These are phyloP conservation scores for Nakazawaea holstii DNA, from an alignment of 805 yeast genomes.

Conservation along the genomic window DNA sequence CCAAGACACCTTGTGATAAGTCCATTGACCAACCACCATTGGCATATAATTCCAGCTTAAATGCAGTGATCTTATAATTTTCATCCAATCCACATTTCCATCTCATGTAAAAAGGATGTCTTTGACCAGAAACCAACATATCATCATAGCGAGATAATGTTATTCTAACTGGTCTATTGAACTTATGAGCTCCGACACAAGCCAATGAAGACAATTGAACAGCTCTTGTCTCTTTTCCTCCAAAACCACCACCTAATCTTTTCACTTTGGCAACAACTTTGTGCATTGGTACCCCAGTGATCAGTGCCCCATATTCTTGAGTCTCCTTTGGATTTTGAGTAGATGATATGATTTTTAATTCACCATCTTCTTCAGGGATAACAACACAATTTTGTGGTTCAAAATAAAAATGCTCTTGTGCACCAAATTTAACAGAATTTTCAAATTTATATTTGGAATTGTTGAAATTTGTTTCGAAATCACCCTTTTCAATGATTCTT, in stretches of 20 bases:
- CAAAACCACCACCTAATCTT: slow-evolving; percentile 45
- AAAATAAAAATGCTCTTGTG: slow-evolving; percentile 45
- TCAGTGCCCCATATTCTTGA: slow-evolving; percentile 36
- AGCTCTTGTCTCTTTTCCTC: slow-evolving; percentile 42
- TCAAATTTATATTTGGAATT: slow-evolving; percentile 27
- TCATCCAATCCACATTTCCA: slow-evolving; percentile 39
- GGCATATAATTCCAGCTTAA: slow-evolving; percentile 33
- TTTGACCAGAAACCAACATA: slow-evolving; percentile 39
- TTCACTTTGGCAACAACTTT: slow-evolving; percentile 35
- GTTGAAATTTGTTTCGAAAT: slow-evolving; percentile 32
- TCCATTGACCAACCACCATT: slow-evolving; percentile 47
- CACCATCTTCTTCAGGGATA: slow-evolving; percentile 42
- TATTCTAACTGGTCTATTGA: slow-evolving; percentile 36
- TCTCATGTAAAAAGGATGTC: slow-evolving; percentile 40
- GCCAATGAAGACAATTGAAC: slow-evolving; percentile 33
- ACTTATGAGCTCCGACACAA: slow-evolving; percentile 37
- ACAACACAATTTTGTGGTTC: slow-evolving; percentile 40
- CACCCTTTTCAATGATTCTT: slow-evolving; percentile 32
- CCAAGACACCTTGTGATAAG: slow-evolving; percentile 42
- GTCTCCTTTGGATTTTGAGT: slow-evolving; percentile 41
- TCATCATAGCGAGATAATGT: slow-evolving; percentile 36
- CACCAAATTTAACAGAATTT: slow-evolving; percentile 35
- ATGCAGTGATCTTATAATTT: slow-evolving; percentile 33
- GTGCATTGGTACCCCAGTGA: slow-evolving; percentile 36
- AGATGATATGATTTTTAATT: slow-evolving; percentile 36